These are phyloP conservation scores for Geotrichum aggregatum DNA, from an alignment of 1,139 yeast species.

Conservation along the genomic window DNA sequence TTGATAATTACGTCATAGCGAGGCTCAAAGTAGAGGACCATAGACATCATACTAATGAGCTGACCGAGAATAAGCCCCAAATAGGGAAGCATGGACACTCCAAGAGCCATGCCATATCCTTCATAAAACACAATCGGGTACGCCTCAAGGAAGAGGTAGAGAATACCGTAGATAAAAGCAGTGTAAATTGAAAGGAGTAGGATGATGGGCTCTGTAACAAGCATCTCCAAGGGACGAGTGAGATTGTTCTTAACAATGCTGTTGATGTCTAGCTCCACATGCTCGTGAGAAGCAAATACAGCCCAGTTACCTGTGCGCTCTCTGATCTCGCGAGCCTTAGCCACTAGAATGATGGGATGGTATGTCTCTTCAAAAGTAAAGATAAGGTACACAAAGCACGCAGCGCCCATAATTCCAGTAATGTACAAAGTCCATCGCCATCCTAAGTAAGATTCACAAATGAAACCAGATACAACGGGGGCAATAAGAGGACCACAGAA, in stretches of 20 bases:
- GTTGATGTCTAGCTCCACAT: constrained; percentile 44
- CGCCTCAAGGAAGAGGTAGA: constrained; percentile 75
- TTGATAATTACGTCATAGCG: constrained; percentile 42
- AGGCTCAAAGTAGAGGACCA: constrained; percentile 33
- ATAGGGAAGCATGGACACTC: constrained; percentile 52
- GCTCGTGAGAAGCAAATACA: constrained; percentile 79
- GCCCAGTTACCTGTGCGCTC: constrained; percentile 64
- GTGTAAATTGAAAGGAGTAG: constrained; percentile 67
- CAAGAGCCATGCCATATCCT: constrained; percentile 51
- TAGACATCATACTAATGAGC: constrained; percentile 29
- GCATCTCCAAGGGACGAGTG: constrained; percentile 65
- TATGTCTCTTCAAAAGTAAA: constrained; percentile 50
- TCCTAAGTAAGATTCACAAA: constrained; percentile 40
- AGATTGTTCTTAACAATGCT: constrained; percentile 68
- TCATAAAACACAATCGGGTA: constrained; percentile 66
- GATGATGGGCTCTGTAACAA: constrained; percentile 68
- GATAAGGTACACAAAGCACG: constrained; percentile 37
- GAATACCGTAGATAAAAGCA: constrained; percentile 79
- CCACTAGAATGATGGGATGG: constrained; percentile 42
- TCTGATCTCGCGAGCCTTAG: constrained; percentile 47
- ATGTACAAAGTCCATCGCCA: constrained; percentile 62
- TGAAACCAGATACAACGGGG: constrained; percentile 49
- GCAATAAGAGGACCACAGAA: constrained; percentile 74
- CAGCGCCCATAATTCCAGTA: constrained; percentile 48
- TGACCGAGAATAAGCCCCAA: constrained; percentile 51